Conservation (phyloP, 257 asterid species). For the Primulina eburnea region DNA sequence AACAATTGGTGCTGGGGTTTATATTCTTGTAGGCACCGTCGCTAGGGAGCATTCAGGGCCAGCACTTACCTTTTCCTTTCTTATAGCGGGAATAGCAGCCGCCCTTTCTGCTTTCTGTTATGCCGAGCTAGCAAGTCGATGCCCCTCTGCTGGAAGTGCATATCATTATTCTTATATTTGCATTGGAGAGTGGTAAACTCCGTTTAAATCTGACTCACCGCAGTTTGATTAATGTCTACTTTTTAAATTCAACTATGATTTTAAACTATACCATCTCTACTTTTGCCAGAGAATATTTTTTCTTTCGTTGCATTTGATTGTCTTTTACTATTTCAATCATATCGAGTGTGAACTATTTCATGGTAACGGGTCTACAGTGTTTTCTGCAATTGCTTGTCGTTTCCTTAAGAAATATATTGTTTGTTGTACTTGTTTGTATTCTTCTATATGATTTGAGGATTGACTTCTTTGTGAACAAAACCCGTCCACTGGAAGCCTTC, state of each 20-base stretch:
- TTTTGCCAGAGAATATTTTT: slow-evolving; percentile 1
- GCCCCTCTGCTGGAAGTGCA: slow-evolving; percentile 99
- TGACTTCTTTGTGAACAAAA: slow-evolving; percentile 9
- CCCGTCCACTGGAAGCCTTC: not conserved
- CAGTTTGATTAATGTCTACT: not conserved
- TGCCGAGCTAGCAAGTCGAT: slow-evolving; percentile 90
- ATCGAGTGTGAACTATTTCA: not conserved
- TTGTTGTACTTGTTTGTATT: not conserved
- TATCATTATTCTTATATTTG: slow-evolving; percentile 95
- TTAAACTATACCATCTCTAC: not conserved
- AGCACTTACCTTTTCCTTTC: slow-evolving; percentile 79
- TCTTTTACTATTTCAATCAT: not conserved
- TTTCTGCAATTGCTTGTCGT: not conserved
- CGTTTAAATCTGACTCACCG: not conserved
- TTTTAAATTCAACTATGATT: slow-evolving; percentile 4
- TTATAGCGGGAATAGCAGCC: slow-evolving; percentile 95
- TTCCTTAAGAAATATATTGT: not conserved
- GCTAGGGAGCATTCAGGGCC: slow-evolving; percentile 98
- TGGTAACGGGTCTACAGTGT: not conserved
- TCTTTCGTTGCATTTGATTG: not conserved
- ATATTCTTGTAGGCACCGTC: slow-evolving; percentile 90
- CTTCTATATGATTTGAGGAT: not conserved
- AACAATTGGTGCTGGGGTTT: slow-evolving; percentile 95
- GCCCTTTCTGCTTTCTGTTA: slow-evolving; percentile 96
- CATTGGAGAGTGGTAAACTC: slow-evolving; percentile 81